phyloP scores from a whole-genome alignment of 164 flowering plant genomes.

The Cinnamomum micranthum region DNA sequence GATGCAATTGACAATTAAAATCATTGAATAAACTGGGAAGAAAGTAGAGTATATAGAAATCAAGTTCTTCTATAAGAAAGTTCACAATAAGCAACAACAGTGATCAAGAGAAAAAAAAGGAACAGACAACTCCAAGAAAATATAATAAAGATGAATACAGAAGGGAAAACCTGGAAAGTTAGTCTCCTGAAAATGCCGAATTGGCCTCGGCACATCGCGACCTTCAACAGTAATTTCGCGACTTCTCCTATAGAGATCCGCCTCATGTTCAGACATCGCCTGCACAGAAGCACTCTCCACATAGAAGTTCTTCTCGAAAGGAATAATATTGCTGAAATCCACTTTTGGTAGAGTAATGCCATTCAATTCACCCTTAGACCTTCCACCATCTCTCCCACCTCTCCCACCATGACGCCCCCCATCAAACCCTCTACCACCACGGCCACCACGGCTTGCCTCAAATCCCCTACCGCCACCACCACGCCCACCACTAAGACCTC shows the following conservation, averaged over 20 bases:
- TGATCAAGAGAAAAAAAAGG: too few relatives aligned
- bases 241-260: conserved; percentile 42
- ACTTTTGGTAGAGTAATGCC: conserved; percentile 67
- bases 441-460: conserved; percentile 23
- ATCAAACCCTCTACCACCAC: conserved; percentile 15
- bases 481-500: neutral
- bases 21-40: neutral
- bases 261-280: conserved; percentile 83
- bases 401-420: conserved; percentile 37
- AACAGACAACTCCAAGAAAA: neutral
- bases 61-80: neutral
- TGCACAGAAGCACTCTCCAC: conserved; percentile 60
- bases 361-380: conserved; percentile 53
- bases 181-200: conserved; percentile 71
- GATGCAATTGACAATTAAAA: neutral
- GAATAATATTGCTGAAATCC: conserved; percentile 68
- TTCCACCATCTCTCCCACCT: conserved; percentile 45
- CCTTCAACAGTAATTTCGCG: conserved; percentile 90
- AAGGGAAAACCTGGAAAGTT: conserved; percentile 67
- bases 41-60: neutral
- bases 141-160: neutral
- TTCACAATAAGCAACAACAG: neutral
- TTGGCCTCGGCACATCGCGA: conserved; percentile 76
- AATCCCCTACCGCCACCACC: conserved; percentile 15
- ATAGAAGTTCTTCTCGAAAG: conserved; percentile 87